Evolutionary conservation across 225 moss, liverwort and hornwort genomes (phyloP), one percentile per base, ranked within the genome.

Genomic region (Rhytidiadelphus loreus): DNA sequence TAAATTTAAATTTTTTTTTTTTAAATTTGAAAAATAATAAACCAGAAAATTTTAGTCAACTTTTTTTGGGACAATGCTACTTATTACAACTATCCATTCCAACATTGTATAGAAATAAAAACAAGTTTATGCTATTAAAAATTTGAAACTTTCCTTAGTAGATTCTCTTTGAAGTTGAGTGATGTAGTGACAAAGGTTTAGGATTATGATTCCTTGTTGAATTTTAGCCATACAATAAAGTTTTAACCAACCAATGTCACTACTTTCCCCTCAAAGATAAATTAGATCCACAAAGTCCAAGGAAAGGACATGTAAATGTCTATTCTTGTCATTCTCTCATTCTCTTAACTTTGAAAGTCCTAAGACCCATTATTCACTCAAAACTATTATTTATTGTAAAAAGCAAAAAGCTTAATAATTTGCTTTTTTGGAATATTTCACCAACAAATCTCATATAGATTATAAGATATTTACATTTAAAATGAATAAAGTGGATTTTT

Each of bases 321-420:
- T 2, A 35, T 37, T 24, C 7, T 24, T 35, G 3, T 16, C 13
- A 37, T 77, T 77, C 2, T 35, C 24, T 50, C 12, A 20, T 44
- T 43, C 3, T 73, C 12, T 19, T 32, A 32, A 74, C 2, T 6
- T 0, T 7, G 7, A 12, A 12, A 74, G 7, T 32, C 2, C 4
- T 1, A 2, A 71, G 2, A 8, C 2, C 1, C 3, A 70, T 28
- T 43, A 39, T 16, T 8, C 1, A 39, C 1, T 70, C 16, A 8
- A 41, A 70, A 25, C 1, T 70, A 2, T 14, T 8, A 8, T 8
- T 69, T 69, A 13, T 39, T 69, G 69, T 2, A 39, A 12, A 69
- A 39, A 69, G 20, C 5, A 68, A 23, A 24, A 69, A 70, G 8
- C 2, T 14, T 1, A 11, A n/a, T 1, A 15, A 25, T 25, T 2